phyloP scores from a whole-genome alignment of 2,329 filamentous ascomycete genomes.

The Aaosphaeria pasadenensis region DNA sequence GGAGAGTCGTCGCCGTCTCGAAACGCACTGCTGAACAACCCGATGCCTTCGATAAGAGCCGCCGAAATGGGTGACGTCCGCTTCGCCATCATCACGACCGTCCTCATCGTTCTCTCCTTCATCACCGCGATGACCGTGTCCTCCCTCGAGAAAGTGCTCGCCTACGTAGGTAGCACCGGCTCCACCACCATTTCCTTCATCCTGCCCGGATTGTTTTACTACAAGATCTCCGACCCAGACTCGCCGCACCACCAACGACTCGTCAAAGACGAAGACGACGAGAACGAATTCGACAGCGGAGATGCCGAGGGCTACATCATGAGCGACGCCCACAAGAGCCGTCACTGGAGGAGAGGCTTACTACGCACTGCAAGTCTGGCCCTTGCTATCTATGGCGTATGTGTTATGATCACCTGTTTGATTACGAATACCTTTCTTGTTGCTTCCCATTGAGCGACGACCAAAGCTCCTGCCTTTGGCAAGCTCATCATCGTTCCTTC shows the following conservation, averaged over 20 bases:
- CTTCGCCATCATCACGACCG: conserved; percentile 85
- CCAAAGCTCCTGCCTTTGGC: no score
- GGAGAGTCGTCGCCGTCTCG: conserved; percentile 40
- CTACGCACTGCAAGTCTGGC: conserved; percentile 72
- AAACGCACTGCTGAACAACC: conserved; percentile 43
- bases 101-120: conserved; percentile 81
- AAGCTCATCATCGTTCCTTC: no score
- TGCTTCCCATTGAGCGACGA: conserved; percentile 52
- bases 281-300: conserved; percentile 58
- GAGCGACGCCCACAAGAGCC: conserved; percentile 51
- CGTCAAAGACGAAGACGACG: conserved; percentile 87
- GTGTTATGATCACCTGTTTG: conserved; percentile 88
- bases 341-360: conserved; percentile 60
- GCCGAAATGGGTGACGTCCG: conserved; percentile 76
- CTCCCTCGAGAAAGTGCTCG: conserved; percentile 84
- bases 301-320: conserved; percentile 48
- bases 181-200: conserved; percentile 97
- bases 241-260: conserved; percentile 82
- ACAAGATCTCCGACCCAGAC: conserved; percentile 92
- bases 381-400: conserved; percentile 76
- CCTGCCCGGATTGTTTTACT: conserved; percentile 92
- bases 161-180: conserved; percentile 92
- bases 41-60: conserved; percentile 13
- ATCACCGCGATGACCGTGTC: conserved; percentile 86
- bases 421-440: conserved; percentile 81